Conservation (phyloP, 495 filamentous ascomycete genomes). For the Trichoderma parareesei region DNA sequence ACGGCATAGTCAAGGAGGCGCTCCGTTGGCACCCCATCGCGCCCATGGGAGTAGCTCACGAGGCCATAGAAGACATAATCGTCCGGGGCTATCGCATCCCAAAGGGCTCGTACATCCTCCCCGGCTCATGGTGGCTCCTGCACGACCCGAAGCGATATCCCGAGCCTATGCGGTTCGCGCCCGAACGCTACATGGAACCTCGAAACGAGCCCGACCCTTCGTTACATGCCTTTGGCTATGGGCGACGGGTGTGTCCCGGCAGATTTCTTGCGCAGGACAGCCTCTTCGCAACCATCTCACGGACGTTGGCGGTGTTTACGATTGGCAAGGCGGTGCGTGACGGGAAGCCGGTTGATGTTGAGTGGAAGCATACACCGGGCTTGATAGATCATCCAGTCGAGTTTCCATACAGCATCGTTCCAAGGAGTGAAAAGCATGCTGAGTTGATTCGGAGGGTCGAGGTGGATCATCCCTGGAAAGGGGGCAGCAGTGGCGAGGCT, state of each 20-base stretch:
- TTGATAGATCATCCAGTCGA: background rate
- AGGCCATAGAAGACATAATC: constrained; percentile 31
- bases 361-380: background rate
- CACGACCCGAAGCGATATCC: constrained; percentile 29
- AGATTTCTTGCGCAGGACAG: constrained; percentile 37
- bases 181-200: constrained; percentile 32
- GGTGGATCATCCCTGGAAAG: background rate
- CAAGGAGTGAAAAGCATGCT: background rate
- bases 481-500: background rate
- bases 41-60: constrained; percentile 42
- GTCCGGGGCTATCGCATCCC: constrained; percentile 13
- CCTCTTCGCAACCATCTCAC: constrained; percentile 36
- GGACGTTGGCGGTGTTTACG: constrained; percentile 40
- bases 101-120: background rate
- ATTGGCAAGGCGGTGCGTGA: constrained; percentile 26
- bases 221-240: constrained; percentile 40
- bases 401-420: background rate
- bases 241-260: constrained; percentile 41
- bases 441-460: background rate
- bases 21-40: constrained; percentile 43
- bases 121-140: background rate
- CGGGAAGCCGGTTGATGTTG: background rate
- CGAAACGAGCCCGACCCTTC: constrained; percentile 29
- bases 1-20: constrained; percentile 36
- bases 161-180: constrained; percentile 36